These are phyloP conservation scores for Yamadazyma siamensis DNA, from an alignment of 1,139 yeast species.

Conservation along the genomic window DNA sequence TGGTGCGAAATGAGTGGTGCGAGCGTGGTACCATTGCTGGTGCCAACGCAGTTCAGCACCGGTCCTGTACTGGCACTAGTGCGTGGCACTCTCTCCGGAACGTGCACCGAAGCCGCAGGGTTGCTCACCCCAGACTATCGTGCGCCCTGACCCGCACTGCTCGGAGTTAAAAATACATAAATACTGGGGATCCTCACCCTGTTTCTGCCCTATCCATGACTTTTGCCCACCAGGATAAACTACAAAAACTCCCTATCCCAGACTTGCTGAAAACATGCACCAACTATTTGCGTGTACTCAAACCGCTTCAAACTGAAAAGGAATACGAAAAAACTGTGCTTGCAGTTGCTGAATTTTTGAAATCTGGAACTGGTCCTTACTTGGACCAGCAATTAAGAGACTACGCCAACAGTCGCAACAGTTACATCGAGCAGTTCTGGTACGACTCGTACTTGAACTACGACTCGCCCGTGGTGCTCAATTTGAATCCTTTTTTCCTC, in stretches of 20 bases:
- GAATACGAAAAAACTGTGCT: constrained; percentile 61
- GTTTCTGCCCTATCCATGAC: constrained; percentile 20
- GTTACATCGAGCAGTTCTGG: constrained; percentile 93
- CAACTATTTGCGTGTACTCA: constrained; percentile 60
- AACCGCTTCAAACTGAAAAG: constrained; percentile 71
- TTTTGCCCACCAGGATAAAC: constrained; percentile 52
- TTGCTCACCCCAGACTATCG: no score
- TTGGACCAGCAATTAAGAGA: constrained; percentile 62
- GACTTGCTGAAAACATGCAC: constrained; percentile 61
- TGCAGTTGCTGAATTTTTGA: constrained; percentile 59
- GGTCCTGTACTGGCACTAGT: no score
- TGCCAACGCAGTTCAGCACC: no score
- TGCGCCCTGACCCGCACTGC: constrained; percentile 1
- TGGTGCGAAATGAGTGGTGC: no score
- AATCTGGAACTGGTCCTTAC: constrained; percentile 53
- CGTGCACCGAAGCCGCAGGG: no score
- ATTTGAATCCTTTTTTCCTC: constrained; percentile 82
- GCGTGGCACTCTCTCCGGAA: no score
- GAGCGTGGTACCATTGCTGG: no score
- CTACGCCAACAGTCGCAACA: constrained; percentile 61
- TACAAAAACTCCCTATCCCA: constrained; percentile 76
- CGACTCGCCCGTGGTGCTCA: constrained; percentile 85
- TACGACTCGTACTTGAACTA: constrained; percentile 82
- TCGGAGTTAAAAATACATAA: no score
- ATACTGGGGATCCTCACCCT: no score